A percentile compares a stretch with the other conserved stretches of the same genome.
phyloP scores from a whole-genome alignment of 2,329 filamentous ascomycete species.

The Trichoderma endophyticum region DNA sequence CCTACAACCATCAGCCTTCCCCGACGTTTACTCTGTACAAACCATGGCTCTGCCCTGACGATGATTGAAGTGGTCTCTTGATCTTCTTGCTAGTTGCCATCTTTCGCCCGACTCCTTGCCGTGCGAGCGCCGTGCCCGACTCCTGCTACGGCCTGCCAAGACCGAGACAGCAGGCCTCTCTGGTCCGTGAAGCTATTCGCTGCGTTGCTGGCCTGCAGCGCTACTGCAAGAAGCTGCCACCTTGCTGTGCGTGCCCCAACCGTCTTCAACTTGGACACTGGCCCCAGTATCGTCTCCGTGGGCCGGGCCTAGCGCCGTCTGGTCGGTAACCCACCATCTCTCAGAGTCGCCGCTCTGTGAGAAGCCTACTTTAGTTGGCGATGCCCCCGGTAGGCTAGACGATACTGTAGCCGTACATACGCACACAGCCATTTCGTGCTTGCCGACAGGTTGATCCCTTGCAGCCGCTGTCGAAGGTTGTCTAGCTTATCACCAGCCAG shows the following conservation, averaged over 20 bases:
- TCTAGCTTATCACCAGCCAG: neutral
- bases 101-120: neutral
- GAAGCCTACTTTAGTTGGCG: constrained; percentile 19
- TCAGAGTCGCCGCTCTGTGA: neutral
- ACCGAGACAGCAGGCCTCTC: neutral
- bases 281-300: constrained; percentile 10
- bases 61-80: neutral
- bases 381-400: constrained; percentile 16
- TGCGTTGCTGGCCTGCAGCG: neutral
- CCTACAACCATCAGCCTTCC: neutral
- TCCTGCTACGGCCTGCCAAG: neutral
- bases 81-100: neutral
- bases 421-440: neutral
- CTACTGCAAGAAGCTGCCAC: constrained; percentile 9
- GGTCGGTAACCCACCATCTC: neutral
- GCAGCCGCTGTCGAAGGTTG: neutral
- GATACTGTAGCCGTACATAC: neutral
- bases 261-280: neutral
- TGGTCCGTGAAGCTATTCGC: neutral
- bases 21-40: neutral
- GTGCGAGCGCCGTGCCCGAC: neutral
- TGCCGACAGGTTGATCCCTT: neutral
- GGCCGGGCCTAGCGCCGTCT: constrained; percentile 20
- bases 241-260: neutral
- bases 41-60: neutral